Conservation (phyloP, 2,329 filamentous ascomycete species). For the Anthostomella pinea region DNA sequence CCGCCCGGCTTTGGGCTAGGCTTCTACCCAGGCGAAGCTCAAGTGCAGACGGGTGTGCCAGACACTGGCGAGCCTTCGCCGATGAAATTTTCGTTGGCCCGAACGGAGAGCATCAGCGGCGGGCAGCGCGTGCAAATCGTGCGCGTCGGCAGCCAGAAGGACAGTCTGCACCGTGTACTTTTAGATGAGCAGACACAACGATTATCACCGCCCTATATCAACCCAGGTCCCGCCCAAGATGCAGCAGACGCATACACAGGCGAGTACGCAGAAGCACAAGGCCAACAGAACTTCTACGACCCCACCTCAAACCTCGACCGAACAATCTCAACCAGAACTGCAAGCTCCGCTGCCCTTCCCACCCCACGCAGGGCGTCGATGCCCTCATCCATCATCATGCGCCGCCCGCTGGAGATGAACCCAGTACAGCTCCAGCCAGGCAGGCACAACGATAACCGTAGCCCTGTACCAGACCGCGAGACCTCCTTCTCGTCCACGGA, state of each 20-base stretch:
- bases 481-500: not conserved
- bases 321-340: too few species aligned
- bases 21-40: conserved; percentile 1
- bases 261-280: not conserved
- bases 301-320: too few species aligned
- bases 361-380: too few species aligned
- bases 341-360: too few species aligned
- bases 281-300: not conserved
- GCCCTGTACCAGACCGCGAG: not conserved
- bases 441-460: too few species aligned
- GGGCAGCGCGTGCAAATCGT: conserved; percentile 8
- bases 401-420: conserved; percentile 3
- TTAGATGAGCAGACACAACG: conserved; percentile 1
- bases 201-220: not conserved
- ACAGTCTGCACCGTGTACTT: not conserved
- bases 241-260: not conserved
- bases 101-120: conserved; percentile 2
- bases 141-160: conserved; percentile 4
- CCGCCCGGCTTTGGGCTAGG: conserved; percentile 7
- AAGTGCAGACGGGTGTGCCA: not conserved
- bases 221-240: not conserved
- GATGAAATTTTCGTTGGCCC: conserved; percentile 5
- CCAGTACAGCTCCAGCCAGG: conserved; percentile 1
- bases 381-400: too few species aligned
- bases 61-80: conserved; percentile 4